Evolutionary conservation across 805 yeast species (phyloP).

Genomic region (Nematodospora valgi): DNA sequence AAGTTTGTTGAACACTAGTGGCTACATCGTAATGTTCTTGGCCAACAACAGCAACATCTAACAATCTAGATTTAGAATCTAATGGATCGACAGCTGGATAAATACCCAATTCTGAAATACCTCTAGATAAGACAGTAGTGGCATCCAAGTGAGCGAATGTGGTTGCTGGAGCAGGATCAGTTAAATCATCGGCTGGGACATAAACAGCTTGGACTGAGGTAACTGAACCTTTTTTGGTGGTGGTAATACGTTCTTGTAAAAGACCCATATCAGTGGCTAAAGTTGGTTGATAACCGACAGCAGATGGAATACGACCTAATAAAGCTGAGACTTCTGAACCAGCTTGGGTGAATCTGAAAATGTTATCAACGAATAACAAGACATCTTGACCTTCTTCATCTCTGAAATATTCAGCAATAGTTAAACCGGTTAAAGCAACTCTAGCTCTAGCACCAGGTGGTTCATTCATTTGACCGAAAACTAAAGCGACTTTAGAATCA

Average conservation of each 20-base stretch:
- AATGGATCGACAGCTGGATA: constrained; percentile 99
- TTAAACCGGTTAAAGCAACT: constrained; percentile 99
- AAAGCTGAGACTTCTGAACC: constrained; percentile 99
- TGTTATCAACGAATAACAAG: constrained; percentile 97
- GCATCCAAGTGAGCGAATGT: constrained; percentile 99
- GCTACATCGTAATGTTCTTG: constrained; percentile 98
- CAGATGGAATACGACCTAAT: constrained; percentile 99
- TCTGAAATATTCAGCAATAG: constrained; percentile 99
- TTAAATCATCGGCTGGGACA: constrained; percentile 99
- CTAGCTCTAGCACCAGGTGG: constrained; percentile 99
- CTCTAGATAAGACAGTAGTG: constrained; percentile 99
- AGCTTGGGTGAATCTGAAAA: constrained; percentile 99
- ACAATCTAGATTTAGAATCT: constrained; percentile 98
- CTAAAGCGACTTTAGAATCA: constrained; percentile 98
- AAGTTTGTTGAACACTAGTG: constrained; percentile 91
- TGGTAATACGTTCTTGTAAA: constrained; percentile 99
- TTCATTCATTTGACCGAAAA: constrained; percentile 99
- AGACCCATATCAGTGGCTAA: constrained; percentile 99
- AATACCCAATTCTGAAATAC: constrained; percentile 93
- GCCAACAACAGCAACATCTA: constrained; percentile 96
- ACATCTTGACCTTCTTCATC: constrained; percentile 99
- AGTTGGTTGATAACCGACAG: constrained; percentile 99
- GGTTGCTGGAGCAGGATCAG: constrained; percentile 99
- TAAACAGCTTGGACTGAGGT: constrained; percentile 99
- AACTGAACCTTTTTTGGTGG: constrained; percentile 99